Evolutionary conservation across 371 early-diverging fungal genomes (phyloP).

Genomic region (Mortierella sp.): DNA sequence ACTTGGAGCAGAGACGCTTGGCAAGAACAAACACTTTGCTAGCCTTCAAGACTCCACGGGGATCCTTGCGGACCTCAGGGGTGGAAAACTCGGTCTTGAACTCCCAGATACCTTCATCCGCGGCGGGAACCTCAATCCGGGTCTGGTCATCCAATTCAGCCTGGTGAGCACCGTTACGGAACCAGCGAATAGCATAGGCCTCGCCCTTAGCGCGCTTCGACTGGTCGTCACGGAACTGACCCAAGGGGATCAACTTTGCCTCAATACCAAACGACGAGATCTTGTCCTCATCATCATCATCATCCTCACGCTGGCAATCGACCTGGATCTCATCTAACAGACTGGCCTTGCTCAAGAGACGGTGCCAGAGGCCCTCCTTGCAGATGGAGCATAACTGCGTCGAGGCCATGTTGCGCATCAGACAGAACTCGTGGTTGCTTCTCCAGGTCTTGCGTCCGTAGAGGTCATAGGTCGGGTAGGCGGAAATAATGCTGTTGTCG

Average conservation of each 20-base stretch:
- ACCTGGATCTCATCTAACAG: slow-evolving; percentile 64
- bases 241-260: slow-evolving; percentile 59
- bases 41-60: slow-evolving; percentile 53
- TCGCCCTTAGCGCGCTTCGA: slow-evolving; percentile 42
- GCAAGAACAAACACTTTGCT: slow-evolving; percentile 47
- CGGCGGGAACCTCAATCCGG: slow-evolving; percentile 24
- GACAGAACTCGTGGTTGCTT: slow-evolving; percentile 68
- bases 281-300: not conserved
- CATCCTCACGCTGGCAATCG: slow-evolving; percentile 31
- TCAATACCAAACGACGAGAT: slow-evolving; percentile 25
- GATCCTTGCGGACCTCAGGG: slow-evolving; percentile 59
- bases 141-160: slow-evolving; percentile 30
- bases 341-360: slow-evolving; percentile 61
- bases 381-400: slow-evolving; percentile 66
- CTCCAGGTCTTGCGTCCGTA: slow-evolving; percentile 60
- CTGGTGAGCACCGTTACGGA: slow-evolving; percentile 42
- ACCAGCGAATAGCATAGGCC: slow-evolving; percentile 55
- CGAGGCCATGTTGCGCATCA: slow-evolving; percentile 74
- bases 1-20: slow-evolving; percentile 24
- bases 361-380: slow-evolving; percentile 70
- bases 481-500: slow-evolving; percentile 59
- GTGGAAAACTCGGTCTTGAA: slow-evolving; percentile 56
- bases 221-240: slow-evolving; percentile 60
- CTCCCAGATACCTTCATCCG: slow-evolving; percentile 54
- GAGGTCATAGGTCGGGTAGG: slow-evolving; percentile 64